A percentile compares a stretch with the other conserved stretches of the same genome.
These are phyloP conservation scores for Corylus heterophylla DNA, from an alignment of 306 rosid genomes.

Conservation along the genomic window DNA sequence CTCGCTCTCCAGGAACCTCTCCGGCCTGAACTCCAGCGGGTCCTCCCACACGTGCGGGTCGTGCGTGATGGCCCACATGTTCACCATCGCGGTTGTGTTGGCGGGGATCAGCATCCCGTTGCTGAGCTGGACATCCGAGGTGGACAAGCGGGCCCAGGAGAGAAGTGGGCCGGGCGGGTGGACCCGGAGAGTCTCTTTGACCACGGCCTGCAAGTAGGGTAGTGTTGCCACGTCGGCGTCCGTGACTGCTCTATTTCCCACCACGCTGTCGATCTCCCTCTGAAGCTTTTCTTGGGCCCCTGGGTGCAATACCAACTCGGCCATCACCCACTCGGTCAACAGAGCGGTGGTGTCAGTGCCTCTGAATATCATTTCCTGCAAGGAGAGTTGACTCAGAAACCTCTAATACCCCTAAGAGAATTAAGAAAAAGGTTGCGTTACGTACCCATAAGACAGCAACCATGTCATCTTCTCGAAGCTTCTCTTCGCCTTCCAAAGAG, in stretches of 20 bases:
- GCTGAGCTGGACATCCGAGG: slow-evolving; percentile 55
- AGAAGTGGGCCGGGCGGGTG: slow-evolving; percentile 66
- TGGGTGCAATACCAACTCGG: slow-evolving; percentile 44
- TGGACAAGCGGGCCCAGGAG: slow-evolving; percentile 64
- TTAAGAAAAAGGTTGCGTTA: not conserved
- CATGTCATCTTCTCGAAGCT: slow-evolving; percentile 50
- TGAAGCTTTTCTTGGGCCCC: slow-evolving; percentile 35
- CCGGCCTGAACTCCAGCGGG: slow-evolving; percentile 45
- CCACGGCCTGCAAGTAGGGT: slow-evolving; percentile 53
- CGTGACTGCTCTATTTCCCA: slow-evolving; percentile 24
- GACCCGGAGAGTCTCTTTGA: slow-evolving; percentile 52
- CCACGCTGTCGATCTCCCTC: slow-evolving; percentile 26
- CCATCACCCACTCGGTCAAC: slow-evolving; percentile 61
- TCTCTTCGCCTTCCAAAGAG: slow-evolving; percentile 45
- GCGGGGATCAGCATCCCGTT: slow-evolving; percentile 60
- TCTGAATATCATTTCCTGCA: slow-evolving; percentile 61
- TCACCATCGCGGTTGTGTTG: slow-evolving; percentile 58
- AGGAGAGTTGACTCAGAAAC: not conserved
- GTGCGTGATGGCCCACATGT: slow-evolving; percentile 69
- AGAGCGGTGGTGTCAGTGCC: slow-evolving; percentile 60
- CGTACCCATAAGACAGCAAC: slow-evolving; percentile 61
- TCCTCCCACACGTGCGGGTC: slow-evolving; percentile 47
- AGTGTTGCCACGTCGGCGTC: slow-evolving; percentile 48
- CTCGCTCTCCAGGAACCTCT: slow-evolving; percentile 40
- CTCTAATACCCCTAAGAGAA: not conserved